These are phyloP conservation scores for Neoarthrinium moseri DNA, from an alignment of 2,329 filamentous ascomycete genomes.

Conservation along the genomic window DNA sequence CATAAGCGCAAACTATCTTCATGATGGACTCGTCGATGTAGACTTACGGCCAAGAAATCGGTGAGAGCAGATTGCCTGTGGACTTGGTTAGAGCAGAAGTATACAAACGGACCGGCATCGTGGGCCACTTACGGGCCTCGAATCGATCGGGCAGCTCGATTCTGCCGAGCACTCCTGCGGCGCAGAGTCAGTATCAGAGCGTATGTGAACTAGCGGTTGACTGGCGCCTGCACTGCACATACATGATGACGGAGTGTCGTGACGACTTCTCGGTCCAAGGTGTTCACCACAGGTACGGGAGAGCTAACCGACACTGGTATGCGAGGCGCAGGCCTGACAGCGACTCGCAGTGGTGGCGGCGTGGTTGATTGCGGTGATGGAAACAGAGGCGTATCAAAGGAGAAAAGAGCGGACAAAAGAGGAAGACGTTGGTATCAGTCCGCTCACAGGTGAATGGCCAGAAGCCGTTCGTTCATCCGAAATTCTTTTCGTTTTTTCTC, in stretches of 20 bases:
- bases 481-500: too few species aligned
- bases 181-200: background rate
- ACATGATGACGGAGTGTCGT: conserved; percentile 6
- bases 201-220: background rate
- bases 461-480: too few species aligned
- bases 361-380: too few species aligned
- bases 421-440: too few species aligned
- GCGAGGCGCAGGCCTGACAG: too few species aligned
- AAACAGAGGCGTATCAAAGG: too few species aligned
- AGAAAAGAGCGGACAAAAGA: too few species aligned
- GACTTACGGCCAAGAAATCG: conserved; percentile 23
- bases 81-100: background rate
- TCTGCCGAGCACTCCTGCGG: conserved; percentile 15
- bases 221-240: background rate
- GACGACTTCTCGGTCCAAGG: background rate
- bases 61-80: conserved; percentile 25
- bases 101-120: background rate
- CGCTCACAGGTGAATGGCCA: too few species aligned
- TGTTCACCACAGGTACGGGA: too few species aligned
- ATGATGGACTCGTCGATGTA: background rate
- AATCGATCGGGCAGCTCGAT: conserved; percentile 16
- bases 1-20: background rate
- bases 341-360: too few species aligned
- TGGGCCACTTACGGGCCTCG: conserved; percentile 22
- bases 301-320: too few species aligned